Base-by-base conservation (phyloP, 2,329 filamentous ascomycete species). In the Didymella keratinophila region DNA sequence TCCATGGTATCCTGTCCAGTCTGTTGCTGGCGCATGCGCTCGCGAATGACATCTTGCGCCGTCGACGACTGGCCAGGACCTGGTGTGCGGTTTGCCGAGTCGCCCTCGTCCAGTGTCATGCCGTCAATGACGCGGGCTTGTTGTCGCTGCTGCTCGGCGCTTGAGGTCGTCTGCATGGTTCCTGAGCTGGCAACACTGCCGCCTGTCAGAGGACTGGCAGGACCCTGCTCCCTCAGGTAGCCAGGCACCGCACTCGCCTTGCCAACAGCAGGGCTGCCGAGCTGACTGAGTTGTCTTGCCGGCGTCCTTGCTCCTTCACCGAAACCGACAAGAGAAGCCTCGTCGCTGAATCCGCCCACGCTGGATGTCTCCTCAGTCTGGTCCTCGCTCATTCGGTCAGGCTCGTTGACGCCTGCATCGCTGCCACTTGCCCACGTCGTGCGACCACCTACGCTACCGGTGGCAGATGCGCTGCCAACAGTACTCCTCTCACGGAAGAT, bases 401-500 rank as follows among this genome's bases (percentile, higher is more conserved):
- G 88, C 68, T 84, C 82, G 56, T 76, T 76, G 25, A 28, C 52
- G 30, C 52, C 52, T 32, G 75, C 85, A 68, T 87, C 86, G 71
- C 86, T 89, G 30, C 85, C 84, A 62, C 83, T 86, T n/a, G 87
- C 86, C 88, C 87, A 90, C 2, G 87, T 89, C 2, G 84, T 87
- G 58, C 87, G 83, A 14, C 86, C 89, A 45, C 88, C 89, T 14
- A 89, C 82, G 66, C 89, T 93, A 56, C 89, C 90, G 0, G 93
- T 97, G 2, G 93, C 94, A 65, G 90, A 94, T 27, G 94, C 94
- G 46, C 89, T 92, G 58, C 94, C 94, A 23, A 97, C 93, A 0
- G 94, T 98, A 80, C 91, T 95, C 78, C 86, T 81, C 88, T 95
- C 87, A 84, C 80, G 78, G 61, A 92, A 79, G 81, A 94, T 61